These are phyloP conservation scores for Austroboletus eburneus DNA, from an alignment of 768 basidiomycete genomes.

Conservation along the genomic window DNA sequence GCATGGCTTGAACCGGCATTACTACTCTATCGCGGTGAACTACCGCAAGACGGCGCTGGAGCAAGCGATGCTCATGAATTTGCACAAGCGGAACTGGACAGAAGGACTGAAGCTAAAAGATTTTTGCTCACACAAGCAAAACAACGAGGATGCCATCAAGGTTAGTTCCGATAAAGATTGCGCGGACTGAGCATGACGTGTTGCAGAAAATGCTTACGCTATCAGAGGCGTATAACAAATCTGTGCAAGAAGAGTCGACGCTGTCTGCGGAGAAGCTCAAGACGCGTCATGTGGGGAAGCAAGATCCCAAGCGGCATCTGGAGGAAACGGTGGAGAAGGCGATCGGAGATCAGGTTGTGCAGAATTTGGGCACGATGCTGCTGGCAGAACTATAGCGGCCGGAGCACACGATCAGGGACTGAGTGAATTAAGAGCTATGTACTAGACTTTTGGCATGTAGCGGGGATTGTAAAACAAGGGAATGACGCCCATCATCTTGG, in stretches of 20 bases:
- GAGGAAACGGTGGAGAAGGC: constrained; percentile 98
- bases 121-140: constrained; percentile 83
- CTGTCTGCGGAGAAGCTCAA: constrained; percentile 90
- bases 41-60: constrained; percentile 98
- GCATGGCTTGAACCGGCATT: constrained; percentile 96
- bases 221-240: constrained; percentile 94
- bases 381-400: constrained; percentile 74
- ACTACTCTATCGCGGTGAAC: constrained; percentile 96
- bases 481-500: constrained; percentile 88
- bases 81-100: constrained; percentile 99
- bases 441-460: constrained; percentile 24
- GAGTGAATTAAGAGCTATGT: no score
- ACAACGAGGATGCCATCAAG: constrained; percentile 93
- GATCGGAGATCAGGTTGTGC: constrained; percentile 96
- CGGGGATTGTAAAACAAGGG: constrained; percentile 41
- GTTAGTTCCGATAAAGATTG: constrained; percentile 41
- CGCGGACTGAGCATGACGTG: constrained; percentile 12
- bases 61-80: constrained; percentile 97
- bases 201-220: constrained; percentile 75
- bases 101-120: constrained; percentile 91
- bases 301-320: constrained; percentile 96
- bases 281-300: constrained; percentile 95
- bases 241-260: constrained; percentile 97
- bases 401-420: no score
- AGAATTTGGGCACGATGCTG: constrained; percentile 92